Percentiles rank a stretch among this genome's conserved stretches.
Conservation (phyloP, 164 flowering plant genomes). For the Sedum album region DNA sequence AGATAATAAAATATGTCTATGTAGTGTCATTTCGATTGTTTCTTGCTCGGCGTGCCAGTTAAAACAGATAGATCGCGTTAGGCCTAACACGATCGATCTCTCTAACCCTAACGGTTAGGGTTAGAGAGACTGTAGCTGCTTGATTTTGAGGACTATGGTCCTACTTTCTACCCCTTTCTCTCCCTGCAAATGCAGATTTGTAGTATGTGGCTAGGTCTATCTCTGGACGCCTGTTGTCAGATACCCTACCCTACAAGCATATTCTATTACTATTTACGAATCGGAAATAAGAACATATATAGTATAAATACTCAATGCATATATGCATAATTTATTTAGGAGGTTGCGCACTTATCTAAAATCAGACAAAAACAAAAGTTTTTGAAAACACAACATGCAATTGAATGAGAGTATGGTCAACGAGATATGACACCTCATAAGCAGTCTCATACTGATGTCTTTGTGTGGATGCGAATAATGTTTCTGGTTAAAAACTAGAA, state of each 20-base stretch:
- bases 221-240: constrained; percentile 6
- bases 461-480: not conserved
- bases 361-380: not conserved
- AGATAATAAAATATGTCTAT: no score
- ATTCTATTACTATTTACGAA: not conserved
- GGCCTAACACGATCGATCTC: no score
- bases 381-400: constrained; percentile 2
- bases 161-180: not conserved
- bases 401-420: not conserved
- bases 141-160: not conserved
- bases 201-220: not conserved
- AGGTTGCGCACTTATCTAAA: not conserved
- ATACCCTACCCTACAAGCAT: not conserved
- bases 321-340: not conserved
- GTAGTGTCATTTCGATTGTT: no score
- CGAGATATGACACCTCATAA: not conserved
- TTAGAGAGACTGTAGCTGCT: not conserved
- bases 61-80: no score
- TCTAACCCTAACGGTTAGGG: no score
- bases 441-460: not conserved
- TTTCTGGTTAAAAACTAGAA: no score
- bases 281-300: not conserved
- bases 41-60: no score
- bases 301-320: not conserved
- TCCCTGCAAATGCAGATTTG: no score